These are phyloP conservation scores for Saitozyma podzolica DNA, from an alignment of 768 basidiomycete genomes.

Conservation along the genomic window DNA sequence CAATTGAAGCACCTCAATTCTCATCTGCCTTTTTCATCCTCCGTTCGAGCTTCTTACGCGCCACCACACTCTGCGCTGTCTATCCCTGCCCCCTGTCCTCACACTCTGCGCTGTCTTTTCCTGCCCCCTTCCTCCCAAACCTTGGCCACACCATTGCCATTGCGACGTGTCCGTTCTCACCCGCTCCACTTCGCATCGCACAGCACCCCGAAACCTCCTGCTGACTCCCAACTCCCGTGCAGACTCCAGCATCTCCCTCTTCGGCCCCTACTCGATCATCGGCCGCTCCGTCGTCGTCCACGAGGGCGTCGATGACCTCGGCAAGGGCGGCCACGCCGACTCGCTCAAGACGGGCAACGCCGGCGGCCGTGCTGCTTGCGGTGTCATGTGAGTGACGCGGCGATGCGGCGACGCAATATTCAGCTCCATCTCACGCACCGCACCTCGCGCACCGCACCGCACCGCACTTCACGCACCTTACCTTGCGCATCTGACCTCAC, in stretches of 20 bases:
- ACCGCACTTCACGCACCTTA: too few relatives aligned
- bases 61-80: too few relatives aligned
- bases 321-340: slow-evolving; percentile 66
- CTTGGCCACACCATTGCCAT: background rate
- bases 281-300: slow-evolving; percentile 78
- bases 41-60: too few relatives aligned
- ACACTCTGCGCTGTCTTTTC: too few relatives aligned
- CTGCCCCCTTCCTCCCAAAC: background rate
- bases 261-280: slow-evolving; percentile 67
- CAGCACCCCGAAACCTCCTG: background rate
- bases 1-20: too few relatives aligned
- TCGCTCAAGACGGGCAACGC: slow-evolving; percentile 78
- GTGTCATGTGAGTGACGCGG: slow-evolving; percentile 65
- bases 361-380: slow-evolving; percentile 70
- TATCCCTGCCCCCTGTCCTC: too few relatives aligned
- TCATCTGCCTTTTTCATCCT: too few relatives aligned
- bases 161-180: background rate
- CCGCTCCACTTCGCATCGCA: background rate
- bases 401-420: background rate
- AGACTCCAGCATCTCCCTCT: slow-evolving; percentile 66
- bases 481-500: too few relatives aligned
- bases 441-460: too few relatives aligned
- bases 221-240: background rate
- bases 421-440: background rate
- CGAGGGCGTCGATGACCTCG: slow-evolving; percentile 75